Base-by-base conservation (phyloP, 179 eudicot genomes). In the Heliamphora pulchella region DNA sequence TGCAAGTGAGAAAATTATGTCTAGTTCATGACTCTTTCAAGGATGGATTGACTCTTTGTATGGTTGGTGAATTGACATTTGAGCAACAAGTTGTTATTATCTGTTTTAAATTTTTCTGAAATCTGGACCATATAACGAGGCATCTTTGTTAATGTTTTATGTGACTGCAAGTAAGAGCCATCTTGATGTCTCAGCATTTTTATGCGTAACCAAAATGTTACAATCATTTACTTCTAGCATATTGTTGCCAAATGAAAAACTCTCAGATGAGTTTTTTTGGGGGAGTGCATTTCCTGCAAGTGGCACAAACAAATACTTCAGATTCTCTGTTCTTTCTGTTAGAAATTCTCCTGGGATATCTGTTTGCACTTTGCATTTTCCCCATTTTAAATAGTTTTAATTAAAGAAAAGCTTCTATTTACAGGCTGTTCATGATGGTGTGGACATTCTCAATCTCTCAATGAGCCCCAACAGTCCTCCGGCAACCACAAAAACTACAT, bases 401-500 rank as follows among this genome's bases (percentile, higher is more conserved):
- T 3, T 43, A 6, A 57, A 17, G 2, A 5, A 75, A 39, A 48
- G n/a, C 39, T 65, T 70, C 66, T 61, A n/a, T 81, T 86, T 55
- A 80, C 91, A 93, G 97, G 98, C 98, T 68, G 98, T 91, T 81
- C 96, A 90, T 73, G 97, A 94, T 83, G 97, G 98, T 75, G 97
- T 94, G 77, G 98, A 94, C 86, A 92, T 92, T 78, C 83, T 94
- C 79, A 94, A 94, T 80, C 97, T 94, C 78, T 94, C 97, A 61
- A 92, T 94, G 74, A 95, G 97, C 59, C 96, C 97, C 69, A 92
- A 94, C 82, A 91, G 97, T 86, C 98, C 95, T 39, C 97, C 98
- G 58, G 89, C 98, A 62, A 86, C 88, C 80, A 92, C 93, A 47
- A 91, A 88, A 85, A 87, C 93, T 66, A 91, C 98, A 76, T 94